phyloP scores from a whole-genome alignment of 2,329 filamentous ascomycete genomes.

The Herpotrichia juniperi region DNA sequence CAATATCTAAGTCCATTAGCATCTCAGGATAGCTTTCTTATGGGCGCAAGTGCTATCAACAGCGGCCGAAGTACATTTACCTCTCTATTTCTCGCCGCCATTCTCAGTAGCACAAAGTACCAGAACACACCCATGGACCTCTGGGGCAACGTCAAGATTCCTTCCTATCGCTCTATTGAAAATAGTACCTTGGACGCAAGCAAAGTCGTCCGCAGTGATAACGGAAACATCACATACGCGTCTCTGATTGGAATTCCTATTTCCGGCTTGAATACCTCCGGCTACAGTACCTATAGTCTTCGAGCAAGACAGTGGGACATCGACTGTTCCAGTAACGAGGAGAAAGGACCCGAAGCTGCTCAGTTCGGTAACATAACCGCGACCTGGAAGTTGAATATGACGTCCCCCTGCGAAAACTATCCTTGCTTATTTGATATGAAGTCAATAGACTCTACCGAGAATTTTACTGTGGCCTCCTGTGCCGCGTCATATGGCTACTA shows the following conservation, averaged over 20 bases:
- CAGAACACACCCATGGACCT: slow-evolving; percentile 28
- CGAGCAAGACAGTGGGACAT: slow-evolving; percentile 34
- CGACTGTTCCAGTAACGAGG: slow-evolving; percentile 25
- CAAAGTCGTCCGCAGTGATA: slow-evolving; percentile 18
- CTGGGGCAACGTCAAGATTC: slow-evolving; percentile 37
- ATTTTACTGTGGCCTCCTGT: slow-evolving; percentile 25
- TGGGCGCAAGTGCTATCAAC: slow-evolving; percentile 17
- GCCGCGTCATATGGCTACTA: slow-evolving; percentile 20
- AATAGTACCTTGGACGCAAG: slow-evolving; percentile 24
- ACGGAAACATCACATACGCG: slow-evolving; percentile 25
- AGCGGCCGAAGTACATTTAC: slow-evolving; percentile 24
- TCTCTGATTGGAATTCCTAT: slow-evolving; percentile 35
- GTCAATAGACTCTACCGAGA: slow-evolving; percentile 17
- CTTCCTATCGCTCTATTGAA: slow-evolving; percentile 26
- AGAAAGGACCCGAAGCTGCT: slow-evolving; percentile 2
- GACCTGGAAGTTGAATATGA: slow-evolving; percentile 24
- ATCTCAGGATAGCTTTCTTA: slow-evolving; percentile 14
- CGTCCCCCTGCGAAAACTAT: slow-evolving; percentile 17
- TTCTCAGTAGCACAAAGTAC: slow-evolving; percentile 31
- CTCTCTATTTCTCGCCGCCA: slow-evolving; percentile 26
- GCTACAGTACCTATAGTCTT: slow-evolving; percentile 25
- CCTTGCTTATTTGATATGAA: slow-evolving; percentile 26
- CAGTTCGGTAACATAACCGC: slow-evolving; percentile 13
- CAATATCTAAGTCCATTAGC: slow-evolving; percentile 26
- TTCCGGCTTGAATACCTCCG: slow-evolving; percentile 8